A percentile compares a stretch with the other conserved stretches of the same genome.
These are phyloP conservation scores for Aureobasidium lini DNA, from an alignment of 2,329 filamentous ascomycete species.

Conservation along the genomic window DNA sequence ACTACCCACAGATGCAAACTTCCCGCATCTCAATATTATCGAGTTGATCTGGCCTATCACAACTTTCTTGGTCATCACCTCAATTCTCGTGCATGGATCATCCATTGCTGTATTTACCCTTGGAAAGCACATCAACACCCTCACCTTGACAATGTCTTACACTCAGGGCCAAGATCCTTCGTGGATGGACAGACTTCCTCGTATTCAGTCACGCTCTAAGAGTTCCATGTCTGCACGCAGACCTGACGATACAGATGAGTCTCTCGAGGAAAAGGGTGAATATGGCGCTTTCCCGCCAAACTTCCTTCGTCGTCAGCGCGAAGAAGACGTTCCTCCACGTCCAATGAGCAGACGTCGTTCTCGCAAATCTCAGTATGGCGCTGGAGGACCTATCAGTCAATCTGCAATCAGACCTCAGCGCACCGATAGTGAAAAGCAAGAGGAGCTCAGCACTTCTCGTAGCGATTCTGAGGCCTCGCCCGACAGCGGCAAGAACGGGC, in stretches of 20 bases:
- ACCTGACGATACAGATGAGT: conserved; percentile 52
- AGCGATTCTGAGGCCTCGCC: conserved; percentile 26
- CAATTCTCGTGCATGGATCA: conserved; percentile 94
- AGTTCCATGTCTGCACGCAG: conserved; percentile 65
- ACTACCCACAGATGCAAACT: conserved; percentile 47
- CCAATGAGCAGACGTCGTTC: conserved; percentile 60
- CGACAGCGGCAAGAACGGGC: conserved; percentile 14
- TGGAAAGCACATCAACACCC: conserved; percentile 94
- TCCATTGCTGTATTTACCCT: conserved; percentile 96
- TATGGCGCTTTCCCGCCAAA: conserved; percentile 63
- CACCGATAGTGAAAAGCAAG: background rate
- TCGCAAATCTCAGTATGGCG: conserved; percentile 57
- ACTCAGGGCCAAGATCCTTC: conserved; percentile 79
- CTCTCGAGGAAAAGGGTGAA: conserved; percentile 51
- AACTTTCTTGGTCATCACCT: conserved; percentile 86
- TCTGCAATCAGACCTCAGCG: conserved; percentile 71
- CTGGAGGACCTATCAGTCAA: conserved; percentile 80
- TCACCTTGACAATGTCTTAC: conserved; percentile 93
- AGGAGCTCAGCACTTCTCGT: conserved; percentile 23
- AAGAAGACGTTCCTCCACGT: conserved; percentile 62
- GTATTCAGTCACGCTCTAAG: conserved; percentile 74
- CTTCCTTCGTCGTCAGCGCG: conserved; percentile 71
- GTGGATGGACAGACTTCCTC: conserved; percentile 91
- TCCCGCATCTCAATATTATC: conserved; percentile 63
- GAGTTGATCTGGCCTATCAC: conserved; percentile 92